Evolutionary conservation across 345 rosid genomes (phyloP), one percentile per base, ranked within the genome.

Genomic region (Aegle marmelos): DNA sequence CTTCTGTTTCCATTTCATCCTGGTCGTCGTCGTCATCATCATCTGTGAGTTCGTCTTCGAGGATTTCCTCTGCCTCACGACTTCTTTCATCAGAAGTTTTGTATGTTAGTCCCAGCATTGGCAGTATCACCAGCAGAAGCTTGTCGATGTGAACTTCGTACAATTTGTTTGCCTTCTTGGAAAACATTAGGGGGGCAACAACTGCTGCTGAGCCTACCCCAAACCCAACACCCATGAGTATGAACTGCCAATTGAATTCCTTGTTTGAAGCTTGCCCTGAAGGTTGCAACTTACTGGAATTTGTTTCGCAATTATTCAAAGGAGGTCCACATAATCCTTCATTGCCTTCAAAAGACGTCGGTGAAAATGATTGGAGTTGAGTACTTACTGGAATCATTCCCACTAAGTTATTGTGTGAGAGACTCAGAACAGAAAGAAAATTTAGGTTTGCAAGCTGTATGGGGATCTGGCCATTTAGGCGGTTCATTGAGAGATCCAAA

Each of bases 141-240:
- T 77, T 85, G 66, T 91, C 90, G 0, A 88, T 79, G 14, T 19
- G 64, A 24, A 82, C 63, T 1, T 88, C 86, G 2, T 39, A 75
- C 78, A 84, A 83, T 65, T 62, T 39, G 28, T 66, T 78, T 27
- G 78, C 82, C 76, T 57, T 82, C 80, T 75, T 85, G 77, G 81
- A 84, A 58, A 84, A 41, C n/a, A 82, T 54, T 13, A 84, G 28
- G 3, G 88, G 89, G 6, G 86, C 90, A 78, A 89, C 76, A 7
- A 79, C 64, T 17, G 56, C 34, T 5, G 84, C 96, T 71, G 92
- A 88, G 9, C 91, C 93, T 0, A 77, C 57, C 0, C 96, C 96
- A 11, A 86, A 86, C 1, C 93, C 92, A 8, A 87, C 11, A 1
- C 93, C 93, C 0, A 72, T 83, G 39, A 82, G 17, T 74, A 90